Percentiles rank a stretch among this genome's conserved stretches.
Conservation (phyloP, 2,329 filamentous ascomycete genomes). For the Penicillium sp. region DNA sequence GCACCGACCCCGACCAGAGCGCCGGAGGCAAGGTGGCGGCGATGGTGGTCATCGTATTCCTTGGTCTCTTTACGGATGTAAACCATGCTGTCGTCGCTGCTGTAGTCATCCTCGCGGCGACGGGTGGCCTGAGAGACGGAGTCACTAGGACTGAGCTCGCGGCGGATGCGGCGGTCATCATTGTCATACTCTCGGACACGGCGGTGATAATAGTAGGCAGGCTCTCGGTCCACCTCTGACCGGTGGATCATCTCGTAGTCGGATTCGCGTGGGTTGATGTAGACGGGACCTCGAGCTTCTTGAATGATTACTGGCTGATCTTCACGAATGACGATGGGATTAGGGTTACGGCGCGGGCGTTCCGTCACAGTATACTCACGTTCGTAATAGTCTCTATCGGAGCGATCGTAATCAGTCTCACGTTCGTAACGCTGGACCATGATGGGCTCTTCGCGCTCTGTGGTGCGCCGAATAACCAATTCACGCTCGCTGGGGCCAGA, state of each 20-base stretch:
- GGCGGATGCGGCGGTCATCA: constrained; percentile 51
- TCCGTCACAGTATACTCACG: constrained; percentile 46
- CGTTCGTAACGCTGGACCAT: constrained; percentile 56
- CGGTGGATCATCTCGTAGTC: constrained; percentile 66
- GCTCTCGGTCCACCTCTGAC: constrained; percentile 59
- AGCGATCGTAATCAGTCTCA: constrained; percentile 47
- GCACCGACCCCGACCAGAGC: constrained; percentile 65
- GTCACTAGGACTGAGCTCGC: constrained; percentile 57
- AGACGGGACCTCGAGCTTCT: constrained; percentile 57
- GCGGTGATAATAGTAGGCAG: constrained; percentile 67
- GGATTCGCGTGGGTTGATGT: constrained; percentile 56
- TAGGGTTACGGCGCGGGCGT: constrained; percentile 55
- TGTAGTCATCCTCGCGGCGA: constrained; percentile 53
- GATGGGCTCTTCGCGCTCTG: constrained; percentile 50
- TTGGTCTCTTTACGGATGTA: constrained; percentile 60
- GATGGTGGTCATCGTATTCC: constrained; percentile 54
- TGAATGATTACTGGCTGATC: constrained; percentile 61
- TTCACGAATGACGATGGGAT: constrained; percentile 58
- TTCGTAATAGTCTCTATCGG: constrained; percentile 53
- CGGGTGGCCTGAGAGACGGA: constrained; percentile 57
- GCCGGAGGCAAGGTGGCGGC: constrained; percentile 66
- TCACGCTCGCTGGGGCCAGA: constrained; percentile 43
- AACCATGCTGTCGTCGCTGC: constrained; percentile 65
- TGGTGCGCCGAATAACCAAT: constrained; percentile 51
- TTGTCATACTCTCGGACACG: constrained; percentile 58